These are phyloP conservation scores for Jimgerdemannia flammicorona DNA, from an alignment of 192 early-diverging fungal species.

Conservation along the genomic window DNA sequence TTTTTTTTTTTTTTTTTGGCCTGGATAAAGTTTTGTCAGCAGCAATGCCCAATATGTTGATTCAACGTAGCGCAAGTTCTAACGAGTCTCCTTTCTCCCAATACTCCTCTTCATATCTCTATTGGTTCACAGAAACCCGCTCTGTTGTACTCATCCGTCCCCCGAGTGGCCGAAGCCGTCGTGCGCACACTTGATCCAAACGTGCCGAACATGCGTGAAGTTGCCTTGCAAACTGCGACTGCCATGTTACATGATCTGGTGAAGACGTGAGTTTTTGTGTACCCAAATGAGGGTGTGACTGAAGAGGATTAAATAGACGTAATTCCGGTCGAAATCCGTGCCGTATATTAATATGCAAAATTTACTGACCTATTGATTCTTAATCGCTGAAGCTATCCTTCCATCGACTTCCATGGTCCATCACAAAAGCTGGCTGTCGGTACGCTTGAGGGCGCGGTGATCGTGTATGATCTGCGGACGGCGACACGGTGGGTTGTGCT, in stretches of 20 bases:
- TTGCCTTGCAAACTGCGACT: constrained; percentile 55
- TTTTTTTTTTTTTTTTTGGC: no score
- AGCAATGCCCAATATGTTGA: neutral
- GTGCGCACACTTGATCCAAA: constrained; percentile 85
- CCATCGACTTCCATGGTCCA: constrained; percentile 66
- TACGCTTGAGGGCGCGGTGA: constrained; percentile 63
- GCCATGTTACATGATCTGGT: constrained; percentile 57
- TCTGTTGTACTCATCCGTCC: constrained; percentile 57
- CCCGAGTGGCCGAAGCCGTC: constrained; percentile 67
- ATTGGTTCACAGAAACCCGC: constrained; percentile 52
- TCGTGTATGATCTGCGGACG: constrained; percentile 82
- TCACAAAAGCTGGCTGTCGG: constrained; percentile 79
- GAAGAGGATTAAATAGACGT: no score
- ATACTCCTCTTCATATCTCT: neutral
- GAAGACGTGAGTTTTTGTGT: constrained; percentile 46
- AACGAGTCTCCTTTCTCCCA: neutral
- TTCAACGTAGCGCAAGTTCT: neutral
- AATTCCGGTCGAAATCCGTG: neutral
- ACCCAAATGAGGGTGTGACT: no score
- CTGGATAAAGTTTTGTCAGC: neutral
- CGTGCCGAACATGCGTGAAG: constrained; percentile 64
- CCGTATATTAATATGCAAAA: neutral
- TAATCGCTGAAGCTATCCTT: constrained; percentile 53
- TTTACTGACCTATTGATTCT: constrained; percentile 9
- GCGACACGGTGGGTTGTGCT: constrained; percentile 73